Evolutionary conservation across 2,329 filamentous ascomycete genomes (phyloP).

Genomic region (Aplosporella prunicola): DNA sequence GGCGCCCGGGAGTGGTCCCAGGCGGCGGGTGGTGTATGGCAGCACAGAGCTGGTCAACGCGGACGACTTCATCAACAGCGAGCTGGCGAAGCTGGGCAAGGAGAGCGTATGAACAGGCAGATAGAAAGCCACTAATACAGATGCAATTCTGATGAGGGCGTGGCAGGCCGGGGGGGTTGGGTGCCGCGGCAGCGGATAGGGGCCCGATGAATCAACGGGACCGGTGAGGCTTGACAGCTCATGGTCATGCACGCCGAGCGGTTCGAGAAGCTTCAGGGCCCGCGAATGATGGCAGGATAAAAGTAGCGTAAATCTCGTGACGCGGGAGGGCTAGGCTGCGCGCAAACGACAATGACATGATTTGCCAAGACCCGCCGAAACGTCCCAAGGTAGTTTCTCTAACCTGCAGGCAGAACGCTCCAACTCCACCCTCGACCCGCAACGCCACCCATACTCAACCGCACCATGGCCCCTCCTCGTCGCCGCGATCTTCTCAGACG

Average conservation of each 20-base stretch:
- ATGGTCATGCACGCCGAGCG: neutral
- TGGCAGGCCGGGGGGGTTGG: too few species aligned
- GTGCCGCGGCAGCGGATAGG: too few species aligned
- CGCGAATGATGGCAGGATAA: neutral
- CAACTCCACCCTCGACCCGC: slow-evolving; percentile 10
- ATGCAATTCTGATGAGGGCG: too few species aligned
- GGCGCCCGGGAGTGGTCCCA: slow-evolving; percentile 45
- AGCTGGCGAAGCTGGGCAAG: slow-evolving; percentile 47
- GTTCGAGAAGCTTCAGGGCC: neutral
- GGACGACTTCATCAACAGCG: slow-evolving; percentile 50
- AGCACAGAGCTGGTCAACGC: slow-evolving; percentile 68
- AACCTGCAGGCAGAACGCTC: slow-evolving; percentile 9
- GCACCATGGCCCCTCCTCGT: slow-evolving; percentile 27
- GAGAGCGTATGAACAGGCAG: slow-evolving; percentile 36
- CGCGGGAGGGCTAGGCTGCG: neutral
- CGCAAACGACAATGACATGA: slow-evolving; percentile 8
- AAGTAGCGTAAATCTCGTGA: slow-evolving; percentile 3
- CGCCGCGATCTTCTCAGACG: slow-evolving; percentile 29
- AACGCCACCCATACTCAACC: slow-evolving; percentile 6
- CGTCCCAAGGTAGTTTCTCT: slow-evolving; percentile 10
- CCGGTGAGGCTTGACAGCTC: too few species aligned
- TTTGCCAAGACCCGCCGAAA: slow-evolving; percentile 9
- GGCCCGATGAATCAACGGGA: neutral
- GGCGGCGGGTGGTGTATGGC: slow-evolving; percentile 83
- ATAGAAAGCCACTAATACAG: neutral